phyloP scores from a whole-genome alignment of 2,329 filamentous ascomycete species.

The Pseudocercospora cruenta region DNA sequence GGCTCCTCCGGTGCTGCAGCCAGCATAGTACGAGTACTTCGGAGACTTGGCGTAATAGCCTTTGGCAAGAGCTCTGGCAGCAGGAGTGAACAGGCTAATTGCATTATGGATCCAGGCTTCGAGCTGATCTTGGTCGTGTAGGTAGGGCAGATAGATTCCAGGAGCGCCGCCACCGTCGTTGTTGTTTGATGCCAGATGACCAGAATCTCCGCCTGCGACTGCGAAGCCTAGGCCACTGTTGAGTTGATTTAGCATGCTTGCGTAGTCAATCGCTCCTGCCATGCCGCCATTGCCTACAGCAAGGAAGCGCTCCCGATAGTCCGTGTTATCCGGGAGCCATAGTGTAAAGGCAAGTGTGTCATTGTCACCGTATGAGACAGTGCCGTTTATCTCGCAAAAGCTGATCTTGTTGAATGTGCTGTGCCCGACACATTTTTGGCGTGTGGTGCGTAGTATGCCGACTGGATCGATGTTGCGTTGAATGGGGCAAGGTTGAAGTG shows the following conservation, averaged over 20 bases:
- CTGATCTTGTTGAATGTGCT: slow-evolving; percentile 25
- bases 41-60: slow-evolving; percentile 41
- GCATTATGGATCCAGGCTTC: slow-evolving; percentile 45
- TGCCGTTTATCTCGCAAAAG: slow-evolving; percentile 34
- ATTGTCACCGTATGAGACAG: slow-evolving; percentile 29
- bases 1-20: slow-evolving; percentile 44
- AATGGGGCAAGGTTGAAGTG: slow-evolving; percentile 10
- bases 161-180: slow-evolving; percentile 31
- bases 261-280: slow-evolving; percentile 33
- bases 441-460: slow-evolving; percentile 24
- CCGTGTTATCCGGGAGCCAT: slow-evolving; percentile 31
- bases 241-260: slow-evolving; percentile 31
- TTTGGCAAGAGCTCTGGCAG: slow-evolving; percentile 36
- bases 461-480: slow-evolving; percentile 26
- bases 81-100: slow-evolving; percentile 40
- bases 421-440: slow-evolving; percentile 25
- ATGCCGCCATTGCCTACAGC: slow-evolving; percentile 38
- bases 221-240: slow-evolving; percentile 34
- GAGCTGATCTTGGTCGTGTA: slow-evolving; percentile 35
- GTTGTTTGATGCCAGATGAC: slow-evolving; percentile 33
- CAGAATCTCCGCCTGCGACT: slow-evolving; percentile 33
- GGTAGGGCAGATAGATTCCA: slow-evolving; percentile 33
- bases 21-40: slow-evolving; percentile 42
- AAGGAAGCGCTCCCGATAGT: slow-evolving; percentile 34
- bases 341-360: slow-evolving; percentile 31